Conservation (phyloP, 345 rosid genomes). For the Crucihimalaya himalaica region DNA sequence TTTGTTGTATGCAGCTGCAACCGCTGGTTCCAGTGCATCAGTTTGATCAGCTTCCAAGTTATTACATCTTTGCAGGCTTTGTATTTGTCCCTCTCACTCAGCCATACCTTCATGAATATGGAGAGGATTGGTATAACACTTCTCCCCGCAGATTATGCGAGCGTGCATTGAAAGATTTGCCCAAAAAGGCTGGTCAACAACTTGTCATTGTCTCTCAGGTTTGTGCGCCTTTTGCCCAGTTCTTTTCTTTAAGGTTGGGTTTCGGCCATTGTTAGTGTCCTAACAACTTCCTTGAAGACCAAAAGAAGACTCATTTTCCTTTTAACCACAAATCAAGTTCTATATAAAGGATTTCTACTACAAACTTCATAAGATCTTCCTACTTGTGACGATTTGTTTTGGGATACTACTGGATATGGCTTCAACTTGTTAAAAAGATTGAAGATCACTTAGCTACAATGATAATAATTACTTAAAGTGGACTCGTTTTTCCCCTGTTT, state of each 20-base stretch:
- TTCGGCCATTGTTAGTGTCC: too few species aligned
- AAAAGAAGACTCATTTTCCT: background rate
- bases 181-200: slow-evolving; percentile 71
- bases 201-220: slow-evolving; percentile 92
- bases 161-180: slow-evolving; percentile 74
- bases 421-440: background rate
- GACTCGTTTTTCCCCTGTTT: background rate
- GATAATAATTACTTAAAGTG: background rate
- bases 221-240: slow-evolving; percentile 19
- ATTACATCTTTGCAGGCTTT: slow-evolving; percentile 92
- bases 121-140: slow-evolving; percentile 92
- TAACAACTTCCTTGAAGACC: too few species aligned
- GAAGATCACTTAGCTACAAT: background rate
- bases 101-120: slow-evolving; percentile 87
- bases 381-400: background rate
- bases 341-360: background rate
- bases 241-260: background rate
- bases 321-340: background rate
- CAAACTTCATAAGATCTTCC: background rate
- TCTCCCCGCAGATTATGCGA: slow-evolving; percentile 85
- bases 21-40: slow-evolving; percentile 91
- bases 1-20: slow-evolving; percentile 60
- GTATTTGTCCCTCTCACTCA: slow-evolving; percentile 84
- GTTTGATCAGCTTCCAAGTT: slow-evolving; percentile 81
- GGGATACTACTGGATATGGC: background rate